Evolutionary conservation across 148 eudicot species (phyloP), one percentile per base, ranked within the genome.

Genomic region (Pharnaceum exiguum): DNA sequence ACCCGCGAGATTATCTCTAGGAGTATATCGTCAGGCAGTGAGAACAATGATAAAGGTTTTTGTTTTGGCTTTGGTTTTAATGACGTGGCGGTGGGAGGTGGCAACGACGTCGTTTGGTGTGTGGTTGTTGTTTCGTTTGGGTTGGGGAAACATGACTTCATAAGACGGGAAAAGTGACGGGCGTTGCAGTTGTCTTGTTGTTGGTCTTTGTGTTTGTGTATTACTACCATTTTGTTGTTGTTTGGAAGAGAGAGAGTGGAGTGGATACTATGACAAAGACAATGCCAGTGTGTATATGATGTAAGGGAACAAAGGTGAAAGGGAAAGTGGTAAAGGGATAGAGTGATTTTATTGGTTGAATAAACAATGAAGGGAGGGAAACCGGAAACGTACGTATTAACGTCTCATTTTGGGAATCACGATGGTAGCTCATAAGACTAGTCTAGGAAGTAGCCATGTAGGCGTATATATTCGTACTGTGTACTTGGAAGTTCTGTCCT

Each of bases 131-230:
- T 4, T 35, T 65, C 35, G 38, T 71, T 71, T 15, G 82, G 81
- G 53, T 74, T 74, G 13, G 91, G 89, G 72, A 77, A 81, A 42
- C 96, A 89, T 5, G 96, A 81, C 69, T 83, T 89, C 45, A 79
- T 73, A 4, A 89, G 72, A 67, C 93, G 83, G 7, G 88, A 81
- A 67, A 87, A 79, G 54, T 75, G 88, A 64, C 90, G 90, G 48
- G 95, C 78, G 65, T 76, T 75, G 67, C 84, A 80, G 65, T 63
- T 70, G 19, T 80, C 77, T 46, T 32, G 54, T 48, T 51, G 46
- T 45, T 58, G 36, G 40, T 28, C 60, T 13, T 36, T 40, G 32
- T 29, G 28, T 22, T 46, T 39, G 11, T 12, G 16, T 21, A 35
- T 50, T 39, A 25, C 30, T 0, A 45, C 47, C 19, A n/a, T n/a